Evolutionary conservation across 352 stramenopile genomes (phyloP).

Genomic region (Phytophthora nicotianae): DNA sequence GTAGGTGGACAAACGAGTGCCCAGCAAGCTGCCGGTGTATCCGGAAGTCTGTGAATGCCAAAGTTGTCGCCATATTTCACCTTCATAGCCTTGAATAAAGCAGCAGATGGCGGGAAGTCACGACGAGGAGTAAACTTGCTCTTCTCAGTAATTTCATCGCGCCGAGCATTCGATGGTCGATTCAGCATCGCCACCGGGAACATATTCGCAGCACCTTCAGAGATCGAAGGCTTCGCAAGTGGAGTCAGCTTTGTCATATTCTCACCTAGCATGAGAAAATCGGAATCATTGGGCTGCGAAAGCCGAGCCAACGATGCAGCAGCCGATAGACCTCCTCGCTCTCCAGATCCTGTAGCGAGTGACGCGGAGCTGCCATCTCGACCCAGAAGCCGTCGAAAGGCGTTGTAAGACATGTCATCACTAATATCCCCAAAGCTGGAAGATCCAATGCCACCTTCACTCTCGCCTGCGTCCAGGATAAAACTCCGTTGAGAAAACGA

Average conservation of each 20-base stretch:
- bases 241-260: constrained; percentile 71
- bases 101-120: constrained; percentile 84
- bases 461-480: constrained; percentile 23
- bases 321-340: constrained; percentile 15
- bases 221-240: constrained; percentile 56
- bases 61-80: constrained; percentile 84
- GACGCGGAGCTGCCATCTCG: constrained; percentile 37
- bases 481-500: constrained; percentile 31
- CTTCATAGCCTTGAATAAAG: constrained; percentile 86
- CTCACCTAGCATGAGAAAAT: constrained; percentile 63
- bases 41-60: constrained; percentile 69
- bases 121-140: constrained; percentile 82
- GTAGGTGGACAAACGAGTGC: constrained; percentile 73
- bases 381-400: constrained; percentile 49
- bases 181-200: constrained; percentile 70
- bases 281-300: constrained; percentile 43
- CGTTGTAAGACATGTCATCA: constrained; percentile 48
- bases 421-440: constrained; percentile 32
- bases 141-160: constrained; percentile 79
- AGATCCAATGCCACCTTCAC: constrained; percentile 26
- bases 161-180: constrained; percentile 56
- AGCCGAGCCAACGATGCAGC: constrained; percentile 38
- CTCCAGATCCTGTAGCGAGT: constrained; percentile 14
- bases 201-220: constrained; percentile 75
- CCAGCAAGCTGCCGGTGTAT: constrained; percentile 79